Evolutionary conservation across 805 yeast species (phyloP).

Genomic region (Ogataea pilisensis): DNA sequence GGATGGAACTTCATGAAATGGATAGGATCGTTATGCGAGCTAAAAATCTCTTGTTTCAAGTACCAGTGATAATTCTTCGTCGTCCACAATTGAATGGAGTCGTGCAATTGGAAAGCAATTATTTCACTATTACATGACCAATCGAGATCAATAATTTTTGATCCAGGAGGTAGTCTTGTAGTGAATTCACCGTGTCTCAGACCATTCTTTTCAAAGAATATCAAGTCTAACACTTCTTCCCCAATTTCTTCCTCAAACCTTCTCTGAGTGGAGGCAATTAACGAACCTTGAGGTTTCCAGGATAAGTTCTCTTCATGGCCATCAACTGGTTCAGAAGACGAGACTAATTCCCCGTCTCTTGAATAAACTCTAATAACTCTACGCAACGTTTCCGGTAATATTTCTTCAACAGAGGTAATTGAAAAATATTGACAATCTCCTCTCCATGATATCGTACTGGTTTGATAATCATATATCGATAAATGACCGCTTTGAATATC

Average conservation of each 20-base stretch:
- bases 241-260: conserved; percentile 47
- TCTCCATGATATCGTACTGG: conserved; percentile 75
- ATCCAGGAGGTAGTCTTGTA: conserved; percentile 53
- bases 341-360: conserved; percentile 72
- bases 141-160: conserved; percentile 46
- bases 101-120: conserved; percentile 59
- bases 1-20: conserved; percentile 74
- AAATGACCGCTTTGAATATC: conserved; percentile 65
- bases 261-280: conserved; percentile 80
- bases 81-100: conserved; percentile 83
- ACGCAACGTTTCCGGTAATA: conserved; percentile 41
- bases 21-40: conserved; percentile 31
- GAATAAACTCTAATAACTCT: conserved; percentile 81
- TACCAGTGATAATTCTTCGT: conserved; percentile 95
- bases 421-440: conserved; percentile 89
- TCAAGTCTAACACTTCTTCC: conserved; percentile 45
- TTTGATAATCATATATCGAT: conserved; percentile 49
- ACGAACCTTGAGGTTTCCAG: conserved; percentile 90
- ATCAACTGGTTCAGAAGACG: conserved; percentile 87
- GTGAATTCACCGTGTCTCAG: conserved; percentile 83
- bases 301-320: conserved; percentile 68
- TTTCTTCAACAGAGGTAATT: conserved; percentile 57
- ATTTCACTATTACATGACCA: conserved; percentile 86
- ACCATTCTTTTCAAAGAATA: conserved; percentile 92
- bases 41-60: conserved; percentile 69